A percentile compares a stretch with the other conserved stretches of the same genome.
phyloP scores from a whole-genome alignment of 1,139 yeast genomes.

The Debaryomycetaceae sp. region DNA sequence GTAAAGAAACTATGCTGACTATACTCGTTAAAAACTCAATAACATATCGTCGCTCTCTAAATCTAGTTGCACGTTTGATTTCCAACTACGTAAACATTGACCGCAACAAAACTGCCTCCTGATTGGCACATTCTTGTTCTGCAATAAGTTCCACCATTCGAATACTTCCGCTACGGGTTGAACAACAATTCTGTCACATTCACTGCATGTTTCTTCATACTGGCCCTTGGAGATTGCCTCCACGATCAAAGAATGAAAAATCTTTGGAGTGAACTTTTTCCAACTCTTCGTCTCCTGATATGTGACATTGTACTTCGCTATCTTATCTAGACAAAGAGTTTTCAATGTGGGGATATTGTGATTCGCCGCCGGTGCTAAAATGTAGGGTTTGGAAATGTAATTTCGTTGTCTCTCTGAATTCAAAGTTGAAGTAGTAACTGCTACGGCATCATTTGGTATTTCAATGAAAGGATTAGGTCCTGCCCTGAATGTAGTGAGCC shows the following conservation, averaged over 20 bases:
- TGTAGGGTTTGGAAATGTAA: constrained; percentile 23
- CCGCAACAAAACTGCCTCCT: constrained; percentile 41
- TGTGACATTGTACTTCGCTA: constrained; percentile 42
- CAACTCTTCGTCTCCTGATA: constrained; percentile 43
- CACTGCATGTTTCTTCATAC: constrained; percentile 34
- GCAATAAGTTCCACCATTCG: constrained; percentile 48
- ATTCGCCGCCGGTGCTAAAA: constrained; percentile 6
- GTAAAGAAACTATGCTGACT: constrained; percentile 22
- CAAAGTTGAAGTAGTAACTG: constrained; percentile 11
- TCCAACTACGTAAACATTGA: constrained; percentile 29
- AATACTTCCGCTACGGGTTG: constrained; percentile 41
- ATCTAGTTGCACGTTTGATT: constrained; percentile 5
- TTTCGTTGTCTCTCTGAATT: constrained; percentile 8
- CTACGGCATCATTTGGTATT: constrained; percentile 27
- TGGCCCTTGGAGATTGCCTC: constrained; percentile 40
- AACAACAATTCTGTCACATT: constrained; percentile 33
- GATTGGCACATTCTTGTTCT: constrained; percentile 36
- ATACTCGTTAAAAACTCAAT: not conserved
- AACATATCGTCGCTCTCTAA: not conserved
- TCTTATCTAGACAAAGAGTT: constrained; percentile 29
- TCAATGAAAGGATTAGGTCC: constrained; percentile 43
- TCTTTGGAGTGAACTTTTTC: constrained; percentile 36
- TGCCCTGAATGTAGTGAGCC: constrained; percentile 32
- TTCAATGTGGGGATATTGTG: constrained; percentile 29
- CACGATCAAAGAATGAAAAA: constrained; percentile 32